Base-by-base conservation (phyloP, 2,329 filamentous ascomycete species). In the Lasiodiplodia hormozganensis region DNA sequence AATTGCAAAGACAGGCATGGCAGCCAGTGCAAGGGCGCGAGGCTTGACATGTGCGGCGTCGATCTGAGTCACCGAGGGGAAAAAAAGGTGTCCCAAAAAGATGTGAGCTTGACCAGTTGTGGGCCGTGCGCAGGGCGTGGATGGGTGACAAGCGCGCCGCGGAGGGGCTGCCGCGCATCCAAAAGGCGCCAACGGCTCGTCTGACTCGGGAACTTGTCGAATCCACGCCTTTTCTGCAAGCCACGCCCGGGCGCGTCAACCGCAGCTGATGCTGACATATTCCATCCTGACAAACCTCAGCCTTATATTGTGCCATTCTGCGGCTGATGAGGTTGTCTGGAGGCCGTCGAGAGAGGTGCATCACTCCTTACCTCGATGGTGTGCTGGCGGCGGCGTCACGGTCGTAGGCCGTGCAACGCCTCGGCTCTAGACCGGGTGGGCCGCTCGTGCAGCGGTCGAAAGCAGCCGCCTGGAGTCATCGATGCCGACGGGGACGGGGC, bases 41-140 rank as follows among this genome's bases (percentile, higher is more conserved):
- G 25, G 62, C 12, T 28, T 65, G 43, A 51, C 65, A 62, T 60
- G 47, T 43, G 56, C 54, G 47, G 65, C 65, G 65, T 31, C 65
- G 40, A 62, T 53, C 57, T 68, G 65, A 68, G 65, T 68, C 65
- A 68, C 65, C 56, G 51, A 36, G 34, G 51, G 23, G 34, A 28
- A n/a, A 18, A 18, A 49, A 34, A n/a, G 62, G 52, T 54, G 62
- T 28, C 21, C 28, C 38, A 54, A 52, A 38, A 16, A 11, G 34
- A 16, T 18, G 64, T 53, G 51, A 25, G 40, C 56, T 38, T 12
- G 31, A 23, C 40, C 47, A 28, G 47, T 52, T 38, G 34, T 3
- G 65, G 57, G 36, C 65, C 34, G 36, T 36, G 65, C 65, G 56
- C 56, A 60, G 65, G 56, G 65, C 56, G 65, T 60, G 36, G 65